Conservation (phyloP, 2,329 filamentous ascomycete species). For the Clonostachys rosea region DNA sequence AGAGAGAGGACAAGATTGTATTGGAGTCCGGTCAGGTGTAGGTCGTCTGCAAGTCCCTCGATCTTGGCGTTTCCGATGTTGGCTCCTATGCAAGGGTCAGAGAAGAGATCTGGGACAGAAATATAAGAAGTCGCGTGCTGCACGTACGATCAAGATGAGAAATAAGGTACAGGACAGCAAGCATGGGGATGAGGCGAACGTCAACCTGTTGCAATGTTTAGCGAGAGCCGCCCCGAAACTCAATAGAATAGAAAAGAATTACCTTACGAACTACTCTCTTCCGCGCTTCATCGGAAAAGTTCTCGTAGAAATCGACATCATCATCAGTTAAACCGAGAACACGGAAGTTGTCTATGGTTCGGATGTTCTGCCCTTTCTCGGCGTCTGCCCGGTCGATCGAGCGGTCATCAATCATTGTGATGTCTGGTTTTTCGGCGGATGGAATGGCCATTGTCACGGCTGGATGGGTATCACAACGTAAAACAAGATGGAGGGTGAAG, state of each 20-base stretch:
- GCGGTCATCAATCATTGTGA: conserved; percentile 2
- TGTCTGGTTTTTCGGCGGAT: conserved; percentile 2
- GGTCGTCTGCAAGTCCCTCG: conserved; percentile 20
- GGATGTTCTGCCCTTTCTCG: conserved; percentile 11
- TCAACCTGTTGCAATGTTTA: conserved; percentile 6
- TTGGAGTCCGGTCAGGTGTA: conserved; percentile 45
- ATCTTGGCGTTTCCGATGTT: conserved; percentile 51
- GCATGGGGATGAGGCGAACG: conserved; percentile 28
- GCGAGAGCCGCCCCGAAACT: not conserved
- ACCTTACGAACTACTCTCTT: conserved; percentile 17
- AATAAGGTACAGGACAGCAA: conserved; percentile 54
- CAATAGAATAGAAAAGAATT: not conserved
- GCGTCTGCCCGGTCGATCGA: not conserved
- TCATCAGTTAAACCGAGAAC: conserved; percentile 18
- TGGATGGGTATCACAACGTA: not conserved
- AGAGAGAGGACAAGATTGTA: conserved; percentile 48
- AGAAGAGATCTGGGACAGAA: not conserved
- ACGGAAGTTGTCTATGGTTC: conserved; percentile 17
- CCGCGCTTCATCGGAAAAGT: conserved; percentile 10
- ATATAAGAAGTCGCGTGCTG: no score
- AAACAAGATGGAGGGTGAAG: no score
- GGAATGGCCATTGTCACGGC: not conserved
- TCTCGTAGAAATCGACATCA: conserved; percentile 18
- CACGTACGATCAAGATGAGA: conserved; percentile 45
- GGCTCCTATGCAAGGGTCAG: conserved; percentile 14